A percentile compares a stretch with the other conserved stretches of the same genome.
Conservation (phyloP, 176 grass and related monocot species). For the Musa beccarii region DNA sequence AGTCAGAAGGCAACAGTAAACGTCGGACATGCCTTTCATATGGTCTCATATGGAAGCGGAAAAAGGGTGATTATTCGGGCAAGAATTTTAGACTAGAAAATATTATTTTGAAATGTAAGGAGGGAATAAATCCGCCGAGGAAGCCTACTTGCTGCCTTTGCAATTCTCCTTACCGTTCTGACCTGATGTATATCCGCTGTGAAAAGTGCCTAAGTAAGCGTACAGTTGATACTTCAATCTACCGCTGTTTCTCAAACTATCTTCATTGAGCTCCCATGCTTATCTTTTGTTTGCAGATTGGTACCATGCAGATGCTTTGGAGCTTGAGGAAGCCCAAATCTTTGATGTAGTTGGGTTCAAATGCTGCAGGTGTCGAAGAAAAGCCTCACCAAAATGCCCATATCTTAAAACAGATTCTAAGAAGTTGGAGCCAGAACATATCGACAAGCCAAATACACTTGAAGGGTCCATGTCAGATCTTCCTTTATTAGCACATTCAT, state of each 20-base stretch:
- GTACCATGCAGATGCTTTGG: conserved; percentile 89
- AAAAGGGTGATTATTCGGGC: conserved; percentile 33
- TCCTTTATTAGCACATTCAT: neutral
- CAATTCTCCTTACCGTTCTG: conserved; percentile 46
- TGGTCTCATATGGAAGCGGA: conserved; percentile 80
- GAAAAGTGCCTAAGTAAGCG: conserved; percentile 73
- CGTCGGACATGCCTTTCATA: conserved; percentile 29
- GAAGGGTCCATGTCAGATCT: neutral
- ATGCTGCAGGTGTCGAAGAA: conserved; percentile 82
- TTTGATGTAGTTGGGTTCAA: conserved; percentile 59
- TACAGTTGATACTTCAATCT: conserved; percentile 16
- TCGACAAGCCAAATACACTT: conserved; percentile 11
- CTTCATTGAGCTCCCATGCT: neutral
- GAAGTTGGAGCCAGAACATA: conserved; percentile 27
- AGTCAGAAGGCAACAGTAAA: conserved; percentile 39
- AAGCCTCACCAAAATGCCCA: conserved; percentile 73
- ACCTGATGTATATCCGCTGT: conserved; percentile 70
- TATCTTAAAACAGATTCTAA: conserved; percentile 37
- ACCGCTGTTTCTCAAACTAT: conserved; percentile 15
- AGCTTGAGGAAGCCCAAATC: conserved; percentile 65
- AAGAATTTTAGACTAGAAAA: conserved; percentile 57
- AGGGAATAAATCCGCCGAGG: conserved; percentile 29
- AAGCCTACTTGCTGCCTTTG: conserved; percentile 75
- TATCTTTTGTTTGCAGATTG: conserved; percentile 53
- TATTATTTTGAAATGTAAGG: conserved; percentile 68